These are phyloP conservation scores for Blakeslea trispora DNA, from an alignment of 371 early-diverging fungal species.

Conservation along the genomic window DNA sequence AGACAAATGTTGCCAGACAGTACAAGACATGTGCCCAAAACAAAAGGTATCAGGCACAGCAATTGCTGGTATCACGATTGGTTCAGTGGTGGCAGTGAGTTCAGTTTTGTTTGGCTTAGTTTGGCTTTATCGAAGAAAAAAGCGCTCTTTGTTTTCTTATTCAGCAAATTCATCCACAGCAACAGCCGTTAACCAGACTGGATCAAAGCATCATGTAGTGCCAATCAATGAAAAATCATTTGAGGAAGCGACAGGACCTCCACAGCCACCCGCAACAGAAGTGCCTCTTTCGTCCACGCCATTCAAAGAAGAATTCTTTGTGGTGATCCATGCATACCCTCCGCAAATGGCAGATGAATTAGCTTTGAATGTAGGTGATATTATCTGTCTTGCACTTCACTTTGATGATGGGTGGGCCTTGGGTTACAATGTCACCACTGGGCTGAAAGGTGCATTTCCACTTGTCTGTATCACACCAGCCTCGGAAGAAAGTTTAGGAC, in stretches of 20 bases:
- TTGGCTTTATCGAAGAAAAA: too few species aligned
- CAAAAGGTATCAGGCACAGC: conserved; percentile 25
- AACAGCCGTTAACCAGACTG: too few species aligned
- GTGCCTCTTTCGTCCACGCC: neutral
- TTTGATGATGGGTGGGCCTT: conserved; percentile 76
- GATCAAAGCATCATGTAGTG: neutral
- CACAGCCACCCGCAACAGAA: too few species aligned
- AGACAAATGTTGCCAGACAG: conserved; percentile 30
- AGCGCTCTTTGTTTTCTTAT: too few species aligned
- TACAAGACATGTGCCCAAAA: conserved; percentile 5
- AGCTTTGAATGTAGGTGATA: conserved; percentile 58
- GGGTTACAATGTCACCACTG: conserved; percentile 61
- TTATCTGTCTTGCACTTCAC: conserved; percentile 54
- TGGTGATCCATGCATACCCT: conserved; percentile 47
- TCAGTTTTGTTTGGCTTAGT: neutral
- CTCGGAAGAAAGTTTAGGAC: conserved; percentile 32
- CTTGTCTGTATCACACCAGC: conserved; percentile 55
- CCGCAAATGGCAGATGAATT: conserved; percentile 65
- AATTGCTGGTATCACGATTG: conserved; percentile 38
- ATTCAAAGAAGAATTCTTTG: conserved; percentile 32
- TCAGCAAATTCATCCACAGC: too few species aligned
- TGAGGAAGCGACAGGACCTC: too few species aligned
- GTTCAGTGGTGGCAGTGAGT: neutral
- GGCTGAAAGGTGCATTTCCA: conserved; percentile 68
- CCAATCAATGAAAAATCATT: neutral